Evolutionary conservation across 1,284 basidiomycete genomes (phyloP), one percentile per base, ranked within the genome.

Genomic region (Tilletia caries): DNA sequence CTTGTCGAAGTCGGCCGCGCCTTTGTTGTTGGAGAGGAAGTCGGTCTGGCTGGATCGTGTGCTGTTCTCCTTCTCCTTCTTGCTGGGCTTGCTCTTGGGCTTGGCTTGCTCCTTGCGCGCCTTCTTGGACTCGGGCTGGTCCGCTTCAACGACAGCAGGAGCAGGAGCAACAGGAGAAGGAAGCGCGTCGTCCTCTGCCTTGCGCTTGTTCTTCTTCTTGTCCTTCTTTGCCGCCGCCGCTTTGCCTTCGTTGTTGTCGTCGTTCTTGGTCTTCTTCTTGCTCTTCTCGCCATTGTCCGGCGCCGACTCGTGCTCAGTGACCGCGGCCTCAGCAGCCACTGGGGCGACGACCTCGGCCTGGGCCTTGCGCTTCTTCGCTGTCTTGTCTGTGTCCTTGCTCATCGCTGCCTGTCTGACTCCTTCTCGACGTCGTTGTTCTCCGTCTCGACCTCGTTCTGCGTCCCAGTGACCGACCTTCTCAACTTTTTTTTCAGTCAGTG

Each of bases 1-100:
- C 93, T 91, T 86, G 79, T 93, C 91, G 20, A 97, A 86, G 84
- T 95, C 92, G 58, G 95, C 88, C 67, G 95, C 84, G 18, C 71
- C 68, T 27, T 23, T 44, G 8, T 64, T 64, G 5, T 46, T 29
- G 10, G 13, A 10, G 48, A 65, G 66, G 48, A 44, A 67, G 46
- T 44, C 25, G 37, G 46, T 15, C 48, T 27, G 25, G 87, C 12
- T 86, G 84, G 58, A 95, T 86, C 84, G 94, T 95, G 0, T 85
- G 85, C 23, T 85, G 18, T 20, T 44, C 43, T 44, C 20, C 43
- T 44, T n/a, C 23, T 68, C 66, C 46, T 71, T 70, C 2, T 54
- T 54, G 52, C 52, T 23, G 20, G 46, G 20, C 76, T 83, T 82
- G 73, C 83, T 81, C 13, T 84, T 82, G 67, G 82, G 83, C 69